phyloP scores from a whole-genome alignment of 305 asterid species.

The Rubia peregrina region DNA sequence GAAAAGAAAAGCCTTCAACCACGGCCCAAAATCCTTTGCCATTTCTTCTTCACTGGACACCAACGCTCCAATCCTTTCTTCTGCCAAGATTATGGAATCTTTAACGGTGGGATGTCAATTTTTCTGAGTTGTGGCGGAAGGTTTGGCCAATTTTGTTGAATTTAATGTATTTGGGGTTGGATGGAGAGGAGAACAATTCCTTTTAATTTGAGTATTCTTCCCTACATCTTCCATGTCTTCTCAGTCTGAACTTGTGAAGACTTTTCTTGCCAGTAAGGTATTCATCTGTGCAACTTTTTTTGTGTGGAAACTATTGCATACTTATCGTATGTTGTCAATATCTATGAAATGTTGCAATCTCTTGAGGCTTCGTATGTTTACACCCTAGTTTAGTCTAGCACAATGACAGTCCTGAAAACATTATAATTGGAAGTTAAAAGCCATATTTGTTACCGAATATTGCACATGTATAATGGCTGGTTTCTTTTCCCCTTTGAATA shows the following conservation, averaged over 20 bases:
- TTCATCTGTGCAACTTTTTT: neutral
- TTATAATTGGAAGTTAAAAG: neutral
- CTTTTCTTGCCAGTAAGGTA: conserved; percentile 85
- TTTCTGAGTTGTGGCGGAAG: too few species aligned
- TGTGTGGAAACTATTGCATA: neutral
- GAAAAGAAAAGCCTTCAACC: too few species aligned
- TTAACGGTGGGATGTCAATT: too few species aligned
- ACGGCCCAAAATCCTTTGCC: too few species aligned
- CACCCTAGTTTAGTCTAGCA: neutral
- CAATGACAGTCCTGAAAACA: neutral
- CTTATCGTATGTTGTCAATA: neutral
- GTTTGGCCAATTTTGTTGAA: too few species aligned
- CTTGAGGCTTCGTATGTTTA: neutral
- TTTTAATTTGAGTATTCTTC: neutral
- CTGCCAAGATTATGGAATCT: too few species aligned
- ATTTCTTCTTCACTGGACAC: too few species aligned
- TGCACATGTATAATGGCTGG: neutral
- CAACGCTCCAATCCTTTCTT: too few species aligned
- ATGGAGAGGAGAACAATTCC: too few species aligned
- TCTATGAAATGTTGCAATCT: neutral
- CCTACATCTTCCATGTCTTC: conserved; percentile 57
- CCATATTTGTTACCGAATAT: neutral
- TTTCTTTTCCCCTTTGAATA: neutral
- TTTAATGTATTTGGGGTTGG: too few species aligned
- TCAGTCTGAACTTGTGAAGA: conserved; percentile 71